These are phyloP conservation scores for Leccinum subrobustum DNA, from an alignment of 1,284 basidiomycete genomes.

Conservation along the genomic window DNA sequence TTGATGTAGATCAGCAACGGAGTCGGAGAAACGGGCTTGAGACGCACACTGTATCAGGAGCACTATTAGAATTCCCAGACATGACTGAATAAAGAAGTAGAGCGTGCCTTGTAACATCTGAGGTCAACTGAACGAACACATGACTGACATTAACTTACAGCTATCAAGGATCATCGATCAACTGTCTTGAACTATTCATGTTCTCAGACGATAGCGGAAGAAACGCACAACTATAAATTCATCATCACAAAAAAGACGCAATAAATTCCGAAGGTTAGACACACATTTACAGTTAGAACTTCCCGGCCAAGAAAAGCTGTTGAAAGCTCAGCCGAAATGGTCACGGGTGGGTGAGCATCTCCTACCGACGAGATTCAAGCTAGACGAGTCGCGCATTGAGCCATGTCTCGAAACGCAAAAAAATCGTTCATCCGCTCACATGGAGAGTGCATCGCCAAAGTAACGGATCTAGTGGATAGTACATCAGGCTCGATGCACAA, in stretches of 20 bases:
- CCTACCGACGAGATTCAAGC: slow-evolving; percentile 18
- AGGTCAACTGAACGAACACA: neutral
- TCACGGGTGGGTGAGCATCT: too few relatives aligned
- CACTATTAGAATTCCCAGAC: neutral
- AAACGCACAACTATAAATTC: slow-evolving; percentile 16
- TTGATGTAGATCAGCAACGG: slow-evolving; percentile 8
- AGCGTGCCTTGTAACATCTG: neutral
- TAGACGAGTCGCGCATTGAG: neutral
- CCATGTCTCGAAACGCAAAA: neutral
- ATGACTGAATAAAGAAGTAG: neutral
- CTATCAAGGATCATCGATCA: neutral
- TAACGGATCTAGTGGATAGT: slow-evolving; percentile 21
- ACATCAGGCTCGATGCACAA: neutral
- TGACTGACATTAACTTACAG: slow-evolving; percentile 8
- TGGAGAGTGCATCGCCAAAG: slow-evolving; percentile 17
- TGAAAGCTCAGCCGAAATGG: neutral
- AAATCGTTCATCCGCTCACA: slow-evolving; percentile 14
- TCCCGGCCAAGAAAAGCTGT: slow-evolving; percentile 17
- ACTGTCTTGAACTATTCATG: neutral
- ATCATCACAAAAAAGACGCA: neutral
- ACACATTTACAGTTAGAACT: slow-evolving; percentile 11
- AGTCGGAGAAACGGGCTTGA: neutral
- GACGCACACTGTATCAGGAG: slow-evolving; percentile 18
- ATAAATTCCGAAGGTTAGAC: neutral
- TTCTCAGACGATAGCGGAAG: neutral